Evolutionary conservation across 352 stramenopile genomes (phyloP).

Genomic region (Phytophthora agathidicida): DNA sequence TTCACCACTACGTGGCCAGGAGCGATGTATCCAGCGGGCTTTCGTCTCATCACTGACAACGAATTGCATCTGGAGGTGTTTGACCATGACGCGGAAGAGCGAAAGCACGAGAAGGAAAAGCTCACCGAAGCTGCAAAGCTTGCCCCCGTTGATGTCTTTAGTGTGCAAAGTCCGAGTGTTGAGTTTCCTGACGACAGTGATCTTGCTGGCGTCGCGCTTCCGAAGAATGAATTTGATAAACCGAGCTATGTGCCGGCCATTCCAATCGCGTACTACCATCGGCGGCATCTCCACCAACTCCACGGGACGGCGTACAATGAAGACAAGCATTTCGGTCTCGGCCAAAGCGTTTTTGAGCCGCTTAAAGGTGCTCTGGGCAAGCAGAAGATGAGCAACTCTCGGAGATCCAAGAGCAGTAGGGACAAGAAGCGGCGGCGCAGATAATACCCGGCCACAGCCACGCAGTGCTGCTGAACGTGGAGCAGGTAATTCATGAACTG

Average conservation of each 20-base stretch:
- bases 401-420: constrained; percentile 39
- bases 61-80: constrained; percentile 62
- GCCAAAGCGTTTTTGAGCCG: constrained; percentile 75
- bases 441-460: constrained; percentile 12
- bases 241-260: constrained; percentile 61
- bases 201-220: neutral
- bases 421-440: constrained; percentile 59
- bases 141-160: constrained; percentile 58
- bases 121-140: constrained; percentile 19
- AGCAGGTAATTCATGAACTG: constrained; percentile 21
- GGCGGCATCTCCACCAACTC: constrained; percentile 51
- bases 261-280: constrained; percentile 60
- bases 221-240: constrained; percentile 29
- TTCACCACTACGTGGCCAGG: constrained; percentile 80
- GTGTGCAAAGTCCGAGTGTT: constrained; percentile 2
- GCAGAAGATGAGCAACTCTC: constrained; percentile 39
- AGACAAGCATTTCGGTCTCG: constrained; percentile 73
- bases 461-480: neutral
- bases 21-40: constrained; percentile 86
- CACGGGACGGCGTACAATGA: constrained; percentile 55
- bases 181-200: constrained; percentile 25
- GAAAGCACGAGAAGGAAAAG: constrained; percentile 37
- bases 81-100: constrained; percentile 37
- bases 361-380: constrained; percentile 55
- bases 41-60: constrained; percentile 83